A percentile compares a stretch with the other conserved stretches of the same genome.
These are phyloP conservation scores for Dactylella cylindrospora DNA, from an alignment of 2,329 filamentous ascomycete species.

Conservation along the genomic window DNA sequence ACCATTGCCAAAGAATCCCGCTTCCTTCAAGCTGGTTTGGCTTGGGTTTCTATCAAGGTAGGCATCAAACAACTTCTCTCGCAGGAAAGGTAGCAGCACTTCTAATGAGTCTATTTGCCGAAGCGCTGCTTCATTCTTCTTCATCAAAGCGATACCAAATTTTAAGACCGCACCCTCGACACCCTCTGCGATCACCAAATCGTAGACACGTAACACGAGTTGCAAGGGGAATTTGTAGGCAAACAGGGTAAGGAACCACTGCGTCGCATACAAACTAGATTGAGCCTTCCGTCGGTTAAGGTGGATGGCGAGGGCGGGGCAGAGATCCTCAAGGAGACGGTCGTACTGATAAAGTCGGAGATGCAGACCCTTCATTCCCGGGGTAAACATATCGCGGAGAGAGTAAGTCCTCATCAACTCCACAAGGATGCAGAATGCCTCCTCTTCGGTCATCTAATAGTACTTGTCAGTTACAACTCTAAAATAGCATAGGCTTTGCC, in stretches of 20 bases:
- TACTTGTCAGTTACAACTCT: conserved; percentile 33
- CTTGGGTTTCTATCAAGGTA: conserved; percentile 95
- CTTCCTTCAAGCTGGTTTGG: conserved; percentile 88
- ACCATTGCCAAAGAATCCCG: conserved; percentile 93
- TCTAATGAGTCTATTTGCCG: conserved; percentile 89
- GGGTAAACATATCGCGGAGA: conserved; percentile 85
- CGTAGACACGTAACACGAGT: conserved; percentile 92
- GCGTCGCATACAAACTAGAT: conserved; percentile 91
- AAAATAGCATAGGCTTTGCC: neutral
- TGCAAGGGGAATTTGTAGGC: conserved; percentile 96
- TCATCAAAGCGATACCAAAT: conserved; percentile 94
- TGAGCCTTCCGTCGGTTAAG: conserved; percentile 83
- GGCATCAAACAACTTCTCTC: conserved; percentile 91
- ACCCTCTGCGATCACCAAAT: conserved; percentile 89
- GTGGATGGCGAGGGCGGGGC: conserved; percentile 93
- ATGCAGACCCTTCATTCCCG: conserved; percentile 95
- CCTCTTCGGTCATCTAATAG: conserved; percentile 84
- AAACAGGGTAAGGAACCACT: conserved; percentile 99
- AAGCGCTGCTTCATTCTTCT: conserved; percentile 79
- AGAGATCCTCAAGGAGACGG: conserved; percentile 85
- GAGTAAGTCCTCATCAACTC: conserved; percentile 96
- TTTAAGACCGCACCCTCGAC: conserved; percentile 84
- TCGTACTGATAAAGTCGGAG: conserved; percentile 94
- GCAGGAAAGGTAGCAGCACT: conserved; percentile 82
- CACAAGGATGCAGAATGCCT: conserved; percentile 91